These are phyloP conservation scores for Trametes maxima DNA, from an alignment of 768 basidiomycete genomes.

Conservation along the genomic window DNA sequence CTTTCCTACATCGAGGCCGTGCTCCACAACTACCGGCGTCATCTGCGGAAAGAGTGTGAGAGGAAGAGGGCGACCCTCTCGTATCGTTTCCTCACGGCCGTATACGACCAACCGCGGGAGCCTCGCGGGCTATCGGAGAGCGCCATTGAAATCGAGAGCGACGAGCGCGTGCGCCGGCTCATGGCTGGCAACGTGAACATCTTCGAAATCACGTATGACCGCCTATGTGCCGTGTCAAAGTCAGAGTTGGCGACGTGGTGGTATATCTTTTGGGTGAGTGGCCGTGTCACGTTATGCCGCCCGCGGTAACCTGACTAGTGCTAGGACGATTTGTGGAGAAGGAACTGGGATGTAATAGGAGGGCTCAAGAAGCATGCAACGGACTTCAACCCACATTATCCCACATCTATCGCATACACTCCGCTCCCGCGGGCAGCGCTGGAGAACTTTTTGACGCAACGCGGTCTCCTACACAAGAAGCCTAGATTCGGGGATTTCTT, in stretches of 20 bases:
- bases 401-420: conserved; percentile 70
- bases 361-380: conserved; percentile 48
- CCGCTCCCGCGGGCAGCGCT: conserved; percentile 66
- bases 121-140: conserved; percentile 47
- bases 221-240: conserved; percentile 51
- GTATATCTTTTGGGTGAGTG: conserved; percentile 76
- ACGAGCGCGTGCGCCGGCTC: conserved; percentile 56
- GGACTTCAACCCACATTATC: conserved; percentile 75
- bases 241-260: conserved; percentile 66
- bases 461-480: conserved; percentile 55
- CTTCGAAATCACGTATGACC: conserved; percentile 53
- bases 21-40: conserved; percentile 53
- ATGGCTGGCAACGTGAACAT: conserved; percentile 47
- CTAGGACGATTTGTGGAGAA: conserved; percentile 76
- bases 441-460: conserved; percentile 63
- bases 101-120: conserved; percentile 60
- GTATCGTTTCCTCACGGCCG: conserved; percentile 61
- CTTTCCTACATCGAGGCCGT: conserved; percentile 48
- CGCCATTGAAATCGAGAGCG: conserved; percentile 51
- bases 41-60: conserved; percentile 49
- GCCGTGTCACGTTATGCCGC: neutral
- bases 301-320: neutral
- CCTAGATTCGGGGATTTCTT: conserved; percentile 51
- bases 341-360: conserved; percentile 62
- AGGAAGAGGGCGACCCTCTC: conserved; percentile 57